Evolutionary conservation across 305 asterid genomes (phyloP).

Genomic region (Solanum hybrid): DNA sequence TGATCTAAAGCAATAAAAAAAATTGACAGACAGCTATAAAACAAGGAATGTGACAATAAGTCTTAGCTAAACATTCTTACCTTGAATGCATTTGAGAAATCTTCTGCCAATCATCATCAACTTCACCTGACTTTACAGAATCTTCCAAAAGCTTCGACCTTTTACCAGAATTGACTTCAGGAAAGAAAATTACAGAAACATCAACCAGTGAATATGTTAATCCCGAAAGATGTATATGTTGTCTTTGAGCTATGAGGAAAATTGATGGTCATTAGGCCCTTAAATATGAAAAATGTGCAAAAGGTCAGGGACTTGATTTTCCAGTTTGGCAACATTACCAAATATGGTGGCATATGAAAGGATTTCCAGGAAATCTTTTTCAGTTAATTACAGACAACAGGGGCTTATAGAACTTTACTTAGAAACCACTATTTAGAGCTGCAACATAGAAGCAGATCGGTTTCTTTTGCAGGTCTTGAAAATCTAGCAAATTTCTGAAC

Average conservation of each 20-base stretch:
- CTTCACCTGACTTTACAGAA: constrained; percentile 37
- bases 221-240: not conserved
- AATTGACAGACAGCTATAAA: not conserved
- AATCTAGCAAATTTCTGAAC: not conserved
- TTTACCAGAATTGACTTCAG: constrained; percentile 24
- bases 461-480: not conserved
- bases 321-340: not conserved
- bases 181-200: constrained; percentile 1
- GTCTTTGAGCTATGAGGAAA: not conserved
- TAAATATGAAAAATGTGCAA: not conserved
- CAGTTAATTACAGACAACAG: not conserved
- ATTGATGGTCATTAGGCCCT: not conserved
- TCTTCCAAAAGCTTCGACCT: constrained; percentile 29
- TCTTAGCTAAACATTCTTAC: constrained; percentile 25
- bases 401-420: not conserved
- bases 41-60: not conserved
- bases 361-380: not conserved
- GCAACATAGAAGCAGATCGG: not conserved
- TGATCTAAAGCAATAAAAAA: not conserved
- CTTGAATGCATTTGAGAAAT: constrained; percentile 77
- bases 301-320: not conserved
- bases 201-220: not conserved
- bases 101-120: constrained; percentile 73
- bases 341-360: not conserved
- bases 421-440: not conserved